These are phyloP conservation scores for Purpureocillium takamizusanense DNA, from an alignment of 2,329 filamentous ascomycete genomes.

Conservation along the genomic window DNA sequence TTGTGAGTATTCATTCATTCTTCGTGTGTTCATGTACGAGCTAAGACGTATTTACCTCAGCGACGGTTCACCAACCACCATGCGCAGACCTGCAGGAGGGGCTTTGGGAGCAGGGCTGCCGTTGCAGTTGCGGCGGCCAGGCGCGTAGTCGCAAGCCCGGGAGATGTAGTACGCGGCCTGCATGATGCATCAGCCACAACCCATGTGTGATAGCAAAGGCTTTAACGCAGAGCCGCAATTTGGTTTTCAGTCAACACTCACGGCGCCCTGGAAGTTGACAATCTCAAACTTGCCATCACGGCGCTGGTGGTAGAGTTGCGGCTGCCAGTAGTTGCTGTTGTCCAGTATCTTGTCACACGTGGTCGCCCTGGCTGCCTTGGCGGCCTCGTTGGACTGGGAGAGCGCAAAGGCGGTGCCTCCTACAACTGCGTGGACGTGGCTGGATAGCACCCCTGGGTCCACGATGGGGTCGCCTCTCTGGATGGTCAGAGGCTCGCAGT, in stretches of 20 bases:
- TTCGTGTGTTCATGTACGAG: not conserved
- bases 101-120: constrained; percentile 30
- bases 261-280: constrained; percentile 20
- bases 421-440: constrained; percentile 52
- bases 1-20: too few relatives aligned
- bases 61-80: constrained; percentile 53
- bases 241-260: constrained; percentile 6
- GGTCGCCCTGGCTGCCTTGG: constrained; percentile 49
- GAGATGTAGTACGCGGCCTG: constrained; percentile 18
- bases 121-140: constrained; percentile 13
- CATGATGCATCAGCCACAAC: too few relatives aligned
- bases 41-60: constrained; percentile 20
- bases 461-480: constrained; percentile 53
- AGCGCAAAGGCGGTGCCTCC: constrained; percentile 54
- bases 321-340: constrained; percentile 61
- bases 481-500: constrained; percentile 15
- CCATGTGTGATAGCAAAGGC: too few relatives aligned
- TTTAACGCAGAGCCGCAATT: too few relatives aligned
- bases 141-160: constrained; percentile 16
- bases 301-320: constrained; percentile 41
- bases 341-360: constrained; percentile 55
- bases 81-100: constrained; percentile 55
- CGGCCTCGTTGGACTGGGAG: constrained; percentile 40
- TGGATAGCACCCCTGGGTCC: constrained; percentile 39
- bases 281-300: constrained; percentile 45